Percentiles rank a stretch among this genome's conserved stretches.
phyloP scores from a whole-genome alignment of 169 alveolate species.

The Cryptosporidium meleagridis region DNA sequence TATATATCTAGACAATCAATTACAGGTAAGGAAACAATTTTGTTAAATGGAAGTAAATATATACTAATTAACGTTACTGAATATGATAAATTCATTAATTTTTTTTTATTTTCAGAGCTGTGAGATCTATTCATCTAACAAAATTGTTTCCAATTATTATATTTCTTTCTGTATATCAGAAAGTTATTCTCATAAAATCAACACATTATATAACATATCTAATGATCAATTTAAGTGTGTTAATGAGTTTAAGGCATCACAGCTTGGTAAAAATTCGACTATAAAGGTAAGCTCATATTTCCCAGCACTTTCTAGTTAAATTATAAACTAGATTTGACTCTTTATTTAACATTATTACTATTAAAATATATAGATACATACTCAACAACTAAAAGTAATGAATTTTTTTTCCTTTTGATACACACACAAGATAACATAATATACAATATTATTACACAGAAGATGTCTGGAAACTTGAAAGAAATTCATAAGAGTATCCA shows the following conservation, averaged over 20 bases:
- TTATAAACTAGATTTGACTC: too few species aligned
- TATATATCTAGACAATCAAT: constrained; percentile 8
- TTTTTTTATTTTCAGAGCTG: constrained; percentile 1
- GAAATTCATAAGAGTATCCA: too few species aligned
- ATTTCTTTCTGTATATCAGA: constrained; percentile 46
- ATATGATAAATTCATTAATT: neutral
- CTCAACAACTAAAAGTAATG: neutral
- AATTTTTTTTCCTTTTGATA: neutral
- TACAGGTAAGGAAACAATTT: constrained; percentile 46
- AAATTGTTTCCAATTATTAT: constrained; percentile 3
- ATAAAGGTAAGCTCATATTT: neutral
- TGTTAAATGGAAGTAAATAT: too few species aligned
- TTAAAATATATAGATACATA: neutral
- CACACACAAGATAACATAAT: neutral
- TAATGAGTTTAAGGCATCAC: neutral
- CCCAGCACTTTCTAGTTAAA: neutral
- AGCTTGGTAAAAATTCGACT: neutral
- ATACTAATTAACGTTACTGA: neutral
- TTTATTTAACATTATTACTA: too few species aligned
- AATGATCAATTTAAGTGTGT: neutral
- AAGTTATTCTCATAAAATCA: neutral
- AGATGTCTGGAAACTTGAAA: too few species aligned
- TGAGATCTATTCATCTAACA: constrained; percentile 8
- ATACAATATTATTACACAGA: too few species aligned
- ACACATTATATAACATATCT: neutral